Percentiles rank a stretch among this genome's conserved stretches.
These are phyloP conservation scores for Candida loeiensis DNA, from an alignment of 805 yeast species.

Conservation along the genomic window DNA sequence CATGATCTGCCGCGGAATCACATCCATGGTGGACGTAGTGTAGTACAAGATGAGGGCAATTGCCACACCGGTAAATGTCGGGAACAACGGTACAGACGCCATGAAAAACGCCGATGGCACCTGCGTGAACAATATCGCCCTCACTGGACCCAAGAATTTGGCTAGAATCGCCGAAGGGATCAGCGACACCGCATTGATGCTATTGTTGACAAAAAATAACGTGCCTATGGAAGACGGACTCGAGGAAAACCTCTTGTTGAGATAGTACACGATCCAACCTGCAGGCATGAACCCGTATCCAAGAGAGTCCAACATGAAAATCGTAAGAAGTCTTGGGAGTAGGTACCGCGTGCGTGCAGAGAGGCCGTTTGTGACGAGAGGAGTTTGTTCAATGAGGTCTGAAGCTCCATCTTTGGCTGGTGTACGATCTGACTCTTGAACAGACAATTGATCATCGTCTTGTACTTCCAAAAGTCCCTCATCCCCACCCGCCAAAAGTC, in stretches of 20 bases:
- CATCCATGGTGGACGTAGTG: slow-evolving; percentile 78
- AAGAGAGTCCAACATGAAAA: slow-evolving; percentile 81
- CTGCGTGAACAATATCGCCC: slow-evolving; percentile 70
- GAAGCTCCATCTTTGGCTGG: not conserved
- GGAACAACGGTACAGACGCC: slow-evolving; percentile 31
- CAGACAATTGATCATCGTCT: not conserved
- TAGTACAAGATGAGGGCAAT: slow-evolving; percentile 52
- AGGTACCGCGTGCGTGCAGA: slow-evolving; percentile 43
- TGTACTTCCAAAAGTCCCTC: too few relatives aligned
- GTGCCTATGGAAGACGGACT: slow-evolving; percentile 60
- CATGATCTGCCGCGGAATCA: slow-evolving; percentile 83
- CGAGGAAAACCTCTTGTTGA: slow-evolving; percentile 52
- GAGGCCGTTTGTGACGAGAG: too few relatives aligned
- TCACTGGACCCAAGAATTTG: slow-evolving; percentile 68
- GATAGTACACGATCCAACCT: slow-evolving; percentile 85
- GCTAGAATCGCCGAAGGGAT: slow-evolving; percentile 74
- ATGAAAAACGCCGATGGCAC: slow-evolving; percentile 72
- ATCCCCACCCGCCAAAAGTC: slow-evolving; percentile 1
- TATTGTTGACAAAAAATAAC: slow-evolving; percentile 61
- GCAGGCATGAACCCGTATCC: slow-evolving; percentile 87
- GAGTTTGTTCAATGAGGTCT: too few relatives aligned
- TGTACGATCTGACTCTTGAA: not conserved
- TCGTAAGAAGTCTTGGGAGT: slow-evolving; percentile 46
- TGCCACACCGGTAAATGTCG: slow-evolving; percentile 44
- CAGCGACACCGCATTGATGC: slow-evolving; percentile 64